These are phyloP conservation scores for Syzygium oleosum DNA, from an alignment of 345 rosid species.

Conservation along the genomic window DNA sequence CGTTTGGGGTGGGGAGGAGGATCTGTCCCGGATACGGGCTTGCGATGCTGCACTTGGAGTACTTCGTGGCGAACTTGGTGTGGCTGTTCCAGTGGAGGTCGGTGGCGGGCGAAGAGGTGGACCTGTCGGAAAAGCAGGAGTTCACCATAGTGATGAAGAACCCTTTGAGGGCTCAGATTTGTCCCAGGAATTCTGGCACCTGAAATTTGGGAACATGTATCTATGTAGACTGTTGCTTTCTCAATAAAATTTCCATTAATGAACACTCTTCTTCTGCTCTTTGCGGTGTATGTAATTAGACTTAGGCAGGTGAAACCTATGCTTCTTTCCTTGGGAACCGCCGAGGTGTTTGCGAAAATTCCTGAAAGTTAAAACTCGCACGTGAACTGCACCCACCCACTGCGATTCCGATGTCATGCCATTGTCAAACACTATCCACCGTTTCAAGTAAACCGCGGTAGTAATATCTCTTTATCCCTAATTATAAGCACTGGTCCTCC, in stretches of 20 bases:
- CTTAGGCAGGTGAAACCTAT: no score
- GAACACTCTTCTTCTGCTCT: neutral
- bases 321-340: no score
- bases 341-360: no score
- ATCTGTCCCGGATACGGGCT: neutral
- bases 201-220: neutral
- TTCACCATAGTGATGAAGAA: neutral
- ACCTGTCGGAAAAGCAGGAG: constrained; percentile 3
- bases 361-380: no score
- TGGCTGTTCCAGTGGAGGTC: neutral
- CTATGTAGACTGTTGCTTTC: neutral
- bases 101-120: neutral
- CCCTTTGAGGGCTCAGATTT: constrained; percentile 1
- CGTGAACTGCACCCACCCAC: accelerated
- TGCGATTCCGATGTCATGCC: accelerated
- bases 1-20: constrained; percentile 5
- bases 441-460: neutral
- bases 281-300: accelerated
- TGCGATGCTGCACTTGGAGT: constrained; percentile 5
- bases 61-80: constrained; percentile 2
- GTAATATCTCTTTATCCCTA: neutral
- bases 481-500: no score
- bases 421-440: neutral
- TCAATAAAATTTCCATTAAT: no score
- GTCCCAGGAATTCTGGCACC: neutral